Percentiles rank a stretch among this genome's conserved stretches.
These are phyloP conservation scores for Syncephalastrum monosporum DNA, from an alignment of 371 early-diverging fungal genomes.

Conservation along the genomic window DNA sequence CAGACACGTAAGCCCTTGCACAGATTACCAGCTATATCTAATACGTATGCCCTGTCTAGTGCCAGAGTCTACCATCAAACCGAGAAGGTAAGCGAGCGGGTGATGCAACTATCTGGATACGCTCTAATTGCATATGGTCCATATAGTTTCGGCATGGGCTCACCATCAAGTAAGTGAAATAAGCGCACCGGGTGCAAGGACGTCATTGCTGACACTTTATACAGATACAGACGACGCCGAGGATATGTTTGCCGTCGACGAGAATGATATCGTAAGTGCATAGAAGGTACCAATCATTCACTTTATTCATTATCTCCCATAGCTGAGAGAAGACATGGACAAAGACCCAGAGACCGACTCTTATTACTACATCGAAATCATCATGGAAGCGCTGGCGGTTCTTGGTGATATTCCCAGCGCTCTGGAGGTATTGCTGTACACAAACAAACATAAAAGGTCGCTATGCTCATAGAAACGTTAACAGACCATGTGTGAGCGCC, in stretches of 20 bases:
- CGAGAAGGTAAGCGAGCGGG: constrained; percentile 22
- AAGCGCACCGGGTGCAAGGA: background rate
- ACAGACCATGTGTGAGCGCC: constrained; percentile 69
- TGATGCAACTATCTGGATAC: background rate
- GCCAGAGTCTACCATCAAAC: constrained; percentile 39
- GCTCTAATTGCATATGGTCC: background rate
- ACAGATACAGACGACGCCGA: constrained; percentile 9
- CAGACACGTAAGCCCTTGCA: constrained; percentile 45
- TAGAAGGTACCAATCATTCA: background rate
- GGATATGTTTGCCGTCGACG: constrained; percentile 40
- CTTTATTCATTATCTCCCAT: background rate
- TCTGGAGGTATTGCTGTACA: constrained; percentile 52
- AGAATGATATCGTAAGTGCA: constrained; percentile 36
- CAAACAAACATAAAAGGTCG: background rate
- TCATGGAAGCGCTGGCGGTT: constrained; percentile 79
- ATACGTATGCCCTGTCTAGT: constrained; percentile 25
- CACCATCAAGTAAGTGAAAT: background rate
- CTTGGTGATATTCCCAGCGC: constrained; percentile 80
- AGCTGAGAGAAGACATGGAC: constrained; percentile 73
- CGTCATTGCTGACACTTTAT: background rate
- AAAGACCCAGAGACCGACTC: constrained; percentile 90
- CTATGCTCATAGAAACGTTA: background rate
- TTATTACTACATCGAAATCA: constrained; percentile 82
- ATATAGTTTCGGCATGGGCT: constrained; percentile 4
- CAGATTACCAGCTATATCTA: background rate